Conservation (phyloP, 1,284 basidiomycete species). For the Austropuccinia psidii region DNA sequence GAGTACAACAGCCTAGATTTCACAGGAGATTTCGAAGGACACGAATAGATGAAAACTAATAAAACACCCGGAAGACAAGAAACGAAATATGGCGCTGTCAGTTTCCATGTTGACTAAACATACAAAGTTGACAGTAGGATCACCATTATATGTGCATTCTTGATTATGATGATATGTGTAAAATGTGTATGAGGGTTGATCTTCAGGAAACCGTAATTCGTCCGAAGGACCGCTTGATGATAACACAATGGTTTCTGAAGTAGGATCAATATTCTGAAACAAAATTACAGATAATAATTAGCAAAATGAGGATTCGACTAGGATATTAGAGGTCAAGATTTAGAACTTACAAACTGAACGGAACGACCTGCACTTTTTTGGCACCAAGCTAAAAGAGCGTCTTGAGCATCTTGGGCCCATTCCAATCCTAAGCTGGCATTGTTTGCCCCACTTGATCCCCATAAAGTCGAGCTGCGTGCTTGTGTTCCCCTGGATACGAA, state of each 20-base stretch:
- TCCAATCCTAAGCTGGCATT: constrained; percentile 25
- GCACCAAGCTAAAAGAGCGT: constrained; percentile 24
- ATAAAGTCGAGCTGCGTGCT: constrained; percentile 28
- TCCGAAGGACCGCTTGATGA: constrained; percentile 11
- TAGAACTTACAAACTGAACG: constrained; percentile 34
- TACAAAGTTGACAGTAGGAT: not conserved
- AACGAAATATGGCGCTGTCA: not conserved
- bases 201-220: constrained; percentile 30
- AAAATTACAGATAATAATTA: not conserved
- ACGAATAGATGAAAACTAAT: constrained; percentile 35
- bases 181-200: constrained; percentile 33
- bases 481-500: constrained; percentile 11
- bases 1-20: constrained; percentile 35
- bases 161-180: constrained; percentile 3
- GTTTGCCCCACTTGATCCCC: constrained; percentile 4
- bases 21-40: constrained; percentile 22
- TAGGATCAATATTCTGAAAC: constrained; percentile 20
- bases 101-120: not conserved
- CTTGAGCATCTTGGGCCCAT: constrained; percentile 21
- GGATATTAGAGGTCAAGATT: no score
- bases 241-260: constrained; percentile 27
- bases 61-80: not conserved
- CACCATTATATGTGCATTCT: constrained; percentile 6
- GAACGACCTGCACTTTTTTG: not conserved
- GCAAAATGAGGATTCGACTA: not conserved